These are phyloP conservation scores for Penicillium aurantiogriseum DNA, from an alignment of 2,329 filamentous ascomycete genomes.

Conservation along the genomic window DNA sequence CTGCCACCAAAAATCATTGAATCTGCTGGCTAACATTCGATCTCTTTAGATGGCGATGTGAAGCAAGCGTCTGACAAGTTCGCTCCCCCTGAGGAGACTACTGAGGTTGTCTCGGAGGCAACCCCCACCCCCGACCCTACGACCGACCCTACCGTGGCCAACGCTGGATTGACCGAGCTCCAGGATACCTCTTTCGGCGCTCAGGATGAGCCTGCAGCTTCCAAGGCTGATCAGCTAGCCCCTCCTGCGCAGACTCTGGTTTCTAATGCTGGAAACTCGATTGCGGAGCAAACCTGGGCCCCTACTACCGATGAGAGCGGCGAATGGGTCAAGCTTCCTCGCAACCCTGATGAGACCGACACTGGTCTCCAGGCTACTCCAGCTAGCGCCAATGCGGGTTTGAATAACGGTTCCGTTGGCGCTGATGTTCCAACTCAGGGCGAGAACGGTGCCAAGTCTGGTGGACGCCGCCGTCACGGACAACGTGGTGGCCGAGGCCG, in stretches of 20 bases:
- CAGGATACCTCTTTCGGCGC: conserved; percentile 51
- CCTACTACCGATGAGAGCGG: conserved; percentile 58
- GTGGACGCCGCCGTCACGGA: conserved; percentile 32
- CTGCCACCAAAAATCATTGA: not conserved
- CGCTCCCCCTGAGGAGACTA: conserved; percentile 25
- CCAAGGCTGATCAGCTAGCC: conserved; percentile 26
- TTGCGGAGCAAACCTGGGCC: conserved; percentile 55
- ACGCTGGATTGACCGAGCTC: conserved; percentile 61
- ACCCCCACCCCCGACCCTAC: conserved; percentile 21
- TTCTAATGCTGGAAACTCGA: conserved; percentile 44
- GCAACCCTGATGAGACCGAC: conserved; percentile 72
- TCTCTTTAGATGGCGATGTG: conserved; percentile 51
- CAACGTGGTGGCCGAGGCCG: conserved; percentile 36
- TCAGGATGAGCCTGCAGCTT: conserved; percentile 48
- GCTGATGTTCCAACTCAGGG: conserved; percentile 43
- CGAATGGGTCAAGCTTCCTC: conserved; percentile 70
- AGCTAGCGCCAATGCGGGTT: conserved; percentile 59
- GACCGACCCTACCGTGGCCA: conserved; percentile 60
- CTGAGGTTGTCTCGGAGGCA: conserved; percentile 40
- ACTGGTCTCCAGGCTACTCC: conserved; percentile 62
- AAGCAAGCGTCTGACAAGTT: conserved; percentile 51
- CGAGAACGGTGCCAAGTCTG: conserved; percentile 42
- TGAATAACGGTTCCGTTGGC: conserved; percentile 56
- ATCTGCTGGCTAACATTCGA: conserved; percentile 7
- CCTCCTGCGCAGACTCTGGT: conserved; percentile 43